These are phyloP conservation scores for Penicillium canariense DNA, from an alignment of 495 filamentous ascomycete genomes.

Conservation along the genomic window DNA sequence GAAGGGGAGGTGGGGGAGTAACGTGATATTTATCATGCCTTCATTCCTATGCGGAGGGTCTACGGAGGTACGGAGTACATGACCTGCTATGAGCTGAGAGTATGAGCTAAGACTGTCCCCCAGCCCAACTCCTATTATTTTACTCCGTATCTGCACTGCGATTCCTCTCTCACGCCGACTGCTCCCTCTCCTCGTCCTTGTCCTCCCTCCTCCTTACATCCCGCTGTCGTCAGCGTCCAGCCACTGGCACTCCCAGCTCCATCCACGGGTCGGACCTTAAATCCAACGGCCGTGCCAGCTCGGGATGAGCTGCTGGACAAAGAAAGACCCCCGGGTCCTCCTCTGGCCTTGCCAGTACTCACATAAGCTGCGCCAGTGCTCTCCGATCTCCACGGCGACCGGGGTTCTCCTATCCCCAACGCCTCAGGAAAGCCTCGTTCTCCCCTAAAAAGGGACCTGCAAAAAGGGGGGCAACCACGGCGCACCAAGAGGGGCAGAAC, in stretches of 20 bases:
- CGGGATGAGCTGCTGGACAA: not conserved
- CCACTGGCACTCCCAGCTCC: slow-evolving; percentile 9
- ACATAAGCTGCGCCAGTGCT: no score
- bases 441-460: not conserved
- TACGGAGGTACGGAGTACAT: no score
- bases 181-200: not conserved
- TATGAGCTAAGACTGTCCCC: no score
- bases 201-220: slow-evolving; percentile 6
- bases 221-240: slow-evolving; percentile 11
- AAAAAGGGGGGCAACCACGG: not conserved
- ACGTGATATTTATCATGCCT: slow-evolving; percentile 21
- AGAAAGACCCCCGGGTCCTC: not conserved
- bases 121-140: no score
- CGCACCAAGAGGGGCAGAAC: slow-evolving; percentile 11
- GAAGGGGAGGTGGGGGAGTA: slow-evolving; percentile 16
- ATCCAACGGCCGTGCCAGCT: slow-evolving; percentile 3
- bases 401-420: not conserved
- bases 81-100: no score
- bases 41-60: not conserved
- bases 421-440: not conserved
- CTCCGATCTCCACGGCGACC: not conserved
- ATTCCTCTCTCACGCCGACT: not conserved
- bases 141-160: not conserved
- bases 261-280: slow-evolving; percentile 10
- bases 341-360: no score